A percentile compares a stretch with the other conserved stretches of the same genome.
These are phyloP conservation scores for Plantago elongata DNA, from an alignment of 257 asterid species.

Conservation along the genomic window DNA sequence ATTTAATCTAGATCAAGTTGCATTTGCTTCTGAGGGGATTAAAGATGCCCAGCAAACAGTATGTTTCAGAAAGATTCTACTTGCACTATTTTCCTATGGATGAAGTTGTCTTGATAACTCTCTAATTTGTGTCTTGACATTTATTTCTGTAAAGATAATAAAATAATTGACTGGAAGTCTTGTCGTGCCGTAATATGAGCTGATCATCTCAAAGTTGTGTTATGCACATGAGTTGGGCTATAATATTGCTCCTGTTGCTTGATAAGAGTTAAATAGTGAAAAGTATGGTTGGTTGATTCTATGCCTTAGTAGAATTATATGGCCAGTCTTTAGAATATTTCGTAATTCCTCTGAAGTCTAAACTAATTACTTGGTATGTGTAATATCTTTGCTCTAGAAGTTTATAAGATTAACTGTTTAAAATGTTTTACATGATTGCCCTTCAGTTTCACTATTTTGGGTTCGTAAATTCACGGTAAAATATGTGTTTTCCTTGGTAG, in stretches of 20 bases:
- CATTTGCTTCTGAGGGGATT: conserved; percentile 96
- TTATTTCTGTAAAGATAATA: not conserved
- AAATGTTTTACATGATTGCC: conserved; percentile 7
- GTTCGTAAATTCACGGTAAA: conserved; percentile 32
- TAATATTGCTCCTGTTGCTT: conserved; percentile 5
- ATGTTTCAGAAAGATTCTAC: conserved; percentile 29
- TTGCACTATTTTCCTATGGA: conserved; percentile 7
- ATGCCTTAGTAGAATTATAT: conserved; percentile 3
- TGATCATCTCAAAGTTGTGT: conserved; percentile 9
- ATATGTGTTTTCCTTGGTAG: conserved; percentile 60
- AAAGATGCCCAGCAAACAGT: conserved; percentile 99
- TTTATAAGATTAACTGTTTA: conserved; percentile 5
- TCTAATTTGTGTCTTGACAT: not conserved
- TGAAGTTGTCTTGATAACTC: not conserved
- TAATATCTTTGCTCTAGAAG: not conserved
- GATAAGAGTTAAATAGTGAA: conserved; percentile 3
- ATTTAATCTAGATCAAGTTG: conserved; percentile 89
- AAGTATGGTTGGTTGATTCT: not conserved
- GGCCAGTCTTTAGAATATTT: conserved; percentile 11
- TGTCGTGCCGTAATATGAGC: conserved; percentile 3
- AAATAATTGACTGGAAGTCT: conserved; percentile 2
- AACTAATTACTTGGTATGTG: not conserved
- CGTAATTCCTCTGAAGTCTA: not conserved
- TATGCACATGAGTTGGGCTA: not conserved
- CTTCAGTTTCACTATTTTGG: conserved; percentile 20